Percentiles rank a stretch among this genome's conserved stretches.
Conservation (phyloP, 1,284 basidiomycete species). For the Ceratobasidium theobromae region DNA sequence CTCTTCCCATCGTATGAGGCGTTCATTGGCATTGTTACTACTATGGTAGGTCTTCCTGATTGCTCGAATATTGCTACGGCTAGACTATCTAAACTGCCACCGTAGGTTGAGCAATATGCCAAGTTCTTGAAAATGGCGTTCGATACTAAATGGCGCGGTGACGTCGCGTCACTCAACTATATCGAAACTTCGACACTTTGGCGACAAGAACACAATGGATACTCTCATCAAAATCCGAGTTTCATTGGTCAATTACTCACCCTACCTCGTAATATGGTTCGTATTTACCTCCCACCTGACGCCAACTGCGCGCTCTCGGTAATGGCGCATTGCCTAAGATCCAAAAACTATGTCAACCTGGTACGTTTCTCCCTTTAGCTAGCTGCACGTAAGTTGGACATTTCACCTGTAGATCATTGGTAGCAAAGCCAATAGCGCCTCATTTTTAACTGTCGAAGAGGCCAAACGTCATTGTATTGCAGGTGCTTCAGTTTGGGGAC, state of each 20-base stretch:
- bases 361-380: slow-evolving; percentile 2
- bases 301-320: slow-evolving; percentile 78
- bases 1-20: slow-evolving; percentile 90
- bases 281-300: slow-evolving; percentile 89
- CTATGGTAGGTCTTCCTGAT: slow-evolving; percentile 44
- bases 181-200: slow-evolving; percentile 82
- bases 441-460: slow-evolving; percentile 34
- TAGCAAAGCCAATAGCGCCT: slow-evolving; percentile 35
- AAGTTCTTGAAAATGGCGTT: slow-evolving; percentile 81
- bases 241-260: slow-evolving; percentile 82
- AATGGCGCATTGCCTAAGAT: slow-evolving; percentile 76
- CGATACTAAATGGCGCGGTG: slow-evolving; percentile 76
- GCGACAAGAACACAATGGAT: slow-evolving; percentile 61
- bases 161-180: slow-evolving; percentile 77
- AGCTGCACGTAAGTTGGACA: neutral
- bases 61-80: slow-evolving; percentile 61
- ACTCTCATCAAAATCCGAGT: slow-evolving; percentile 83
- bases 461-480: slow-evolving; percentile 66
- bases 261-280: slow-evolving; percentile 69
- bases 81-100: slow-evolving; percentile 40
- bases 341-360: slow-evolving; percentile 82
- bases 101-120: slow-evolving; percentile 63
- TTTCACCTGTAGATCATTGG: slow-evolving; percentile 33
- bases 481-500: slow-evolving; percentile 75
- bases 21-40: slow-evolving; percentile 62